These are phyloP conservation scores for Eleusine coracana DNA, from an alignment of 176 grass and related monocot genomes.

Conservation along the genomic window DNA sequence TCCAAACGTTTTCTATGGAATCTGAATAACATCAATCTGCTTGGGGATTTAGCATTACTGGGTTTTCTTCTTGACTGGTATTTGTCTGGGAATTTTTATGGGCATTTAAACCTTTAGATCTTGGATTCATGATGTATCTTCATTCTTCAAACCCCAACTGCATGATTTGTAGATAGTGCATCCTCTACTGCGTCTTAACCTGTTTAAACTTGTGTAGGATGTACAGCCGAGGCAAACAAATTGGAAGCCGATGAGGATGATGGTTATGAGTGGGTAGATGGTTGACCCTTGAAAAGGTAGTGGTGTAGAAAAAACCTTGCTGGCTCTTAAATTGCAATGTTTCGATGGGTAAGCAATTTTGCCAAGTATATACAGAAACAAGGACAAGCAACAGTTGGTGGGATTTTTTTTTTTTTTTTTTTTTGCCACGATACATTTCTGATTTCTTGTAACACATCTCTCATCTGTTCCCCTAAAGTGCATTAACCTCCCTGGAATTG, in stretches of 20 bases:
- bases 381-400: no score
- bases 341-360: no score
- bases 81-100: not conserved
- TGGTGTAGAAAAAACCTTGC: not conserved
- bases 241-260: constrained; percentile 82
- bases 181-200: constrained; percentile 25
- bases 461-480: no score
- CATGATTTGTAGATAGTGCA: not conserved
- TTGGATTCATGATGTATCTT: not conserved
- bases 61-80: not conserved
- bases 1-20: not conserved
- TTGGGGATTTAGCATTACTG: not conserved
- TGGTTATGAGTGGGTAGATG: constrained; percentile 75
- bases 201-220: constrained; percentile 49
- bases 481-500: no score
- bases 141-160: not conserved
- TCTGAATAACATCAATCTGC: not conserved
- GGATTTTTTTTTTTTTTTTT: no score
- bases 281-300: constrained; percentile 44
- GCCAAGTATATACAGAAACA: no score
- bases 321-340: not conserved
- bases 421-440: no score
- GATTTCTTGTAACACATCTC: no score
- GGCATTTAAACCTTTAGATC: not conserved
- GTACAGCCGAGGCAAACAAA: constrained; percentile 55